A percentile compares a stretch with the other conserved stretches of the same genome.
These are phyloP conservation scores for Linum lewisii DNA, from an alignment of 345 rosid species.

Conservation along the genomic window DNA sequence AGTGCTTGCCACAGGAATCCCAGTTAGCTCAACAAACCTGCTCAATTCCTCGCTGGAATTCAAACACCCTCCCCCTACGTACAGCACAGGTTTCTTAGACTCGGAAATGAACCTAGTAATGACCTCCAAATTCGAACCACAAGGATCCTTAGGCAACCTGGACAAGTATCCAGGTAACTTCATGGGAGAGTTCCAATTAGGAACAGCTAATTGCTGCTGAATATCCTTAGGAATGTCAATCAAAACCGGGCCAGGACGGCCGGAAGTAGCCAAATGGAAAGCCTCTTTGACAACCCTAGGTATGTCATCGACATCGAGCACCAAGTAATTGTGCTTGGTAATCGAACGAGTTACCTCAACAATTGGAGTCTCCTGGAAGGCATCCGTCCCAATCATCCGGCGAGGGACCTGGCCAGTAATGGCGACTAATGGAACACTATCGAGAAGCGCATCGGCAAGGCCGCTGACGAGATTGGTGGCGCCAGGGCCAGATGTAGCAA, in stretches of 20 bases:
- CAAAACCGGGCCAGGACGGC: constrained; percentile 88
- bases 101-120: constrained; percentile 71
- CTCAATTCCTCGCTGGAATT: constrained; percentile 76
- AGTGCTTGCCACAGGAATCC: constrained; percentile 93
- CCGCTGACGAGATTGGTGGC: constrained; percentile 89
- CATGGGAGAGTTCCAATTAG: constrained; percentile 53
- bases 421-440: constrained; percentile 82
- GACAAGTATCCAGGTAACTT: constrained; percentile 65
- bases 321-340: constrained; percentile 81
- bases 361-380: constrained; percentile 87
- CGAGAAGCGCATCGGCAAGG: constrained; percentile 80
- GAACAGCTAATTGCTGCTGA: constrained; percentile 81
- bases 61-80: constrained; percentile 97
- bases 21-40: constrained; percentile 74
- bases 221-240: constrained; percentile 93
- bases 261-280: constrained; percentile 73
- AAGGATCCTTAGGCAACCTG: constrained; percentile 67
- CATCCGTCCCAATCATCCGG: constrained; percentile 88
- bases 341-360: constrained; percentile 93
- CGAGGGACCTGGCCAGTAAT: constrained; percentile 93
- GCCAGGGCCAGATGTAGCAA: constrained; percentile 95
- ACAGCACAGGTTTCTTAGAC: constrained; percentile 81
- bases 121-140: constrained; percentile 48
- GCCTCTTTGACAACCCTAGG: constrained; percentile 80
- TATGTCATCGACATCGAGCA: constrained; percentile 78